Evolutionary conservation across 768 basidiomycete genomes (phyloP).

Genomic region (Porphyrellus cyaneotinctus): DNA sequence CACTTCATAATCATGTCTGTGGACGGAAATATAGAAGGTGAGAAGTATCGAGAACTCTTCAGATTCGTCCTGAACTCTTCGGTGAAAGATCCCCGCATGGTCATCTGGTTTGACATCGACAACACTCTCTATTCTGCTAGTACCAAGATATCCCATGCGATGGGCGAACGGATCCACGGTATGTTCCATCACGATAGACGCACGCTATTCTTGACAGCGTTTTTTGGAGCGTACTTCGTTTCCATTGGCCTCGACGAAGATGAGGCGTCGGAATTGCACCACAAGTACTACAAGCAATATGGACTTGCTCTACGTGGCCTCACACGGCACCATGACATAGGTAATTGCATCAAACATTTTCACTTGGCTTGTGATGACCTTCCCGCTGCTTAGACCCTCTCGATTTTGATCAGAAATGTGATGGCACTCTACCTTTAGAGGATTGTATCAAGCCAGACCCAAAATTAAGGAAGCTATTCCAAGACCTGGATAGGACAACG

Average conservation of each 20-base stretch:
- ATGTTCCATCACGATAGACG: constrained; percentile 7
- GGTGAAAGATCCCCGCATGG: constrained; percentile 47
- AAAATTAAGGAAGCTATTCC: constrained; percentile 56
- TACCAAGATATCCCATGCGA: constrained; percentile 68
- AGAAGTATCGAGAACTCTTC: neutral
- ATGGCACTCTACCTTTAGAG: constrained; percentile 79
- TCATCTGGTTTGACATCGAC: constrained; percentile 85
- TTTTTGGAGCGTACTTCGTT: constrained; percentile 64
- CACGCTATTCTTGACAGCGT: neutral
- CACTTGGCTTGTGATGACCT: neutral
- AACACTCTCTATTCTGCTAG: constrained; percentile 83
- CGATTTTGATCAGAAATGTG: constrained; percentile 82
- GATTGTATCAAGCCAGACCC: constrained; percentile 69
- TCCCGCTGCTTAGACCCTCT: constrained; percentile 57
- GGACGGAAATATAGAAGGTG: constrained; percentile 25
- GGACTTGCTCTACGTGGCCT: constrained; percentile 81
- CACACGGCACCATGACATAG: constrained; percentile 69
- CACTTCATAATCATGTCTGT: constrained; percentile 21
- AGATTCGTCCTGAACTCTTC: constrained; percentile 1
- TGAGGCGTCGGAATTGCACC: constrained; percentile 66
- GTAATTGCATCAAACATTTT: constrained; percentile 32
- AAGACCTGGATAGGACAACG: constrained; percentile 76
- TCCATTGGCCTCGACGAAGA: constrained; percentile 62
- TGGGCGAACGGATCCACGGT: constrained; percentile 81
- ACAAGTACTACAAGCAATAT: constrained; percentile 72